phyloP scores from a whole-genome alignment of 2,329 filamentous ascomycete genomes.

The Ophiognomonia clavigignenti-juglandacearum region DNA sequence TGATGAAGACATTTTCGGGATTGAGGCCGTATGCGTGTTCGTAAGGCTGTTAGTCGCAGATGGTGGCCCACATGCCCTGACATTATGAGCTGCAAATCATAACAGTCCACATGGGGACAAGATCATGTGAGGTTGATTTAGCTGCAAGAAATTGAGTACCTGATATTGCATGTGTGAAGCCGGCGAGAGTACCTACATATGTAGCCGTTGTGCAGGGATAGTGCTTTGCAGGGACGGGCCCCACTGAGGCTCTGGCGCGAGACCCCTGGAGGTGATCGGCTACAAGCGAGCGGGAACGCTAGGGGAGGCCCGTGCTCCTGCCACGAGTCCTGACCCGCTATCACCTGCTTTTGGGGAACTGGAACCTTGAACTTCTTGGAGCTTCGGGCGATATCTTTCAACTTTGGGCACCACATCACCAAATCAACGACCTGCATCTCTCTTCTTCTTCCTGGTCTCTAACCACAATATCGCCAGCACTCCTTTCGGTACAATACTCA shows the following conservation, averaged over 20 bases:
- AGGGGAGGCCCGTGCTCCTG: conserved; percentile 3
- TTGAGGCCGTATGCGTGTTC: conserved; percentile 4
- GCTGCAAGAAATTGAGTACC: neutral
- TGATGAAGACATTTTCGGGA: conserved; percentile 4
- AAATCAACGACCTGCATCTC: neutral
- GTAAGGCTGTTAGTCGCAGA: conserved; percentile 11
- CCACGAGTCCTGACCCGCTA: neutral
- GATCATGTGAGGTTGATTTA: neutral
- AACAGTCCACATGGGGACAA: neutral
- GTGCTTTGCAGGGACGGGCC: neutral
- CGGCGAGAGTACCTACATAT: too few species aligned
- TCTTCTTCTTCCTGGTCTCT: neutral
- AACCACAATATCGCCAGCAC: neutral
- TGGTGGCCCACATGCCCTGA: conserved; percentile 12
- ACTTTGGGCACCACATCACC: neutral
- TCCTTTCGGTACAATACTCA: neutral
- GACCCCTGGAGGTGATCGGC: neutral
- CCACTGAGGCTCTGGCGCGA: neutral
- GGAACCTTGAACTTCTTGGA: too few species aligned
- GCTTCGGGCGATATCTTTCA: neutral
- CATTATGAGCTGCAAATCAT: conserved; percentile 9
- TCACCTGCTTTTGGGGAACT: conserved; percentile 4
- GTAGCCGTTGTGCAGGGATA: neutral
- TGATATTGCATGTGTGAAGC: too few species aligned
- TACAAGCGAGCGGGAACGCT: neutral